Conservation (phyloP, 352 stramenopile genomes). For the Phytophthora cryptogea region DNA sequence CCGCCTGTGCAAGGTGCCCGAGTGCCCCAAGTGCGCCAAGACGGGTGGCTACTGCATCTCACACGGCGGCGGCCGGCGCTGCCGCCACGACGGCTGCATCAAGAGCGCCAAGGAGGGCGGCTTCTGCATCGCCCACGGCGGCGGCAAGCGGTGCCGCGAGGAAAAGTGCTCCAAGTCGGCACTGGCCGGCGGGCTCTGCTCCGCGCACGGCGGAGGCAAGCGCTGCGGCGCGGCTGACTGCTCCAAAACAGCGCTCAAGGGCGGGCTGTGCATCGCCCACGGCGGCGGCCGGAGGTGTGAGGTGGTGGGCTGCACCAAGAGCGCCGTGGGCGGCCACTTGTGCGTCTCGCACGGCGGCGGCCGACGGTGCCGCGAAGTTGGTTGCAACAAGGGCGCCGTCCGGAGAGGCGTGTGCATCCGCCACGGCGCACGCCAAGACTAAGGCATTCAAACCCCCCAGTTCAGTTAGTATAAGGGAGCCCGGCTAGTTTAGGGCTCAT, state of each 20-base stretch:
- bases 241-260: conserved; percentile 71
- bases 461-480: conserved; percentile 26
- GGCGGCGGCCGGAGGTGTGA: conserved; percentile 65
- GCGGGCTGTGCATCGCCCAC: conserved; percentile 66
- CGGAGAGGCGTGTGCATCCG: conserved; percentile 78
- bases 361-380: conserved; percentile 54
- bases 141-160: conserved; percentile 57
- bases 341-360: conserved; percentile 72
- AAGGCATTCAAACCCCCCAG: background rate
- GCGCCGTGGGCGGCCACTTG: conserved; percentile 58
- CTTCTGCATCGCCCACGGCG: conserved; percentile 48
- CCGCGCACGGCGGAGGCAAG: conserved; percentile 69
- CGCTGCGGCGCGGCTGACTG: conserved; percentile 53
- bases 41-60: conserved; percentile 81
- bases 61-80: conserved; percentile 66
- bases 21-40: conserved; percentile 68
- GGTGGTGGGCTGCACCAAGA: conserved; percentile 52
- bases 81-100: conserved; percentile 50
- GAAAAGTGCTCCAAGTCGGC: conserved; percentile 67
- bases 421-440: conserved; percentile 48
- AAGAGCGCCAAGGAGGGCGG: conserved; percentile 80
- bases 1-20: conserved; percentile 63
- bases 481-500: conserved; percentile 25
- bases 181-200: conserved; percentile 67
- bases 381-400: conserved; percentile 73